Base-by-base conservation (phyloP, 176 grass and related monocot genomes). In the Musa beccarii region DNA sequence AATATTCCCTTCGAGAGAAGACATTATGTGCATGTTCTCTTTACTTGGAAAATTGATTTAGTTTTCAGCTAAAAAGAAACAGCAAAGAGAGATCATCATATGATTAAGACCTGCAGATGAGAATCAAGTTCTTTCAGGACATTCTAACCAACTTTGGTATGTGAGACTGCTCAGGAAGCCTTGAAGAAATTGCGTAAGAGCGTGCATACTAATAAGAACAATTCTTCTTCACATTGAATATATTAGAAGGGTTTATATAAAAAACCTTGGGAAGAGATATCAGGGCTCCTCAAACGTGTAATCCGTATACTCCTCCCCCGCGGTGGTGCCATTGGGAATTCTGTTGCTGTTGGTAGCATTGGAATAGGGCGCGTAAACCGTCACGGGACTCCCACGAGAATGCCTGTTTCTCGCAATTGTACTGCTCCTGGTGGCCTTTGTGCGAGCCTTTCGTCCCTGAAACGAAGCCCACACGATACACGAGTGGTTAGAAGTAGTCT, bases 381-480 rank as follows among this genome's bases (percentile, higher is more conserved):
- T 73, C 54, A 82, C 80, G 10, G 82, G 34, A 50, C 69, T 91
- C n/a, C 88, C 81, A 8, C 85, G 87, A 21, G 76, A 83, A 76
- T 75, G 85, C 79, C 90, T 86, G 49, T 72, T 87, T 25, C 90
- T 86, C 53, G 82, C 81, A 52, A 92, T 79, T 54, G 86, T 89
- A 84, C 73, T 89, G 68, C 94, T 98, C 65, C 90, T 76, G 43
- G 93, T 97, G 57, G 69, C 68, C 76, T 97, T 97, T 2, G 83
- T 49, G 9, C 90, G 82, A 78, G 94, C 88, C 77, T 89, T 91
- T 29, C 94, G 86, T 10, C 94, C 94, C 94, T 97, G 81, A 84
- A 81, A 85, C 63, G 34, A 23, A 26, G 15, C 54, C 29, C 72
- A 51, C 8, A 70, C 68, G 20, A 51, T 11, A 51, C 0, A 21